These are phyloP conservation scores for Trichoderma sp. DNA, from an alignment of 2,329 filamentous ascomycete genomes.

Conservation along the genomic window DNA sequence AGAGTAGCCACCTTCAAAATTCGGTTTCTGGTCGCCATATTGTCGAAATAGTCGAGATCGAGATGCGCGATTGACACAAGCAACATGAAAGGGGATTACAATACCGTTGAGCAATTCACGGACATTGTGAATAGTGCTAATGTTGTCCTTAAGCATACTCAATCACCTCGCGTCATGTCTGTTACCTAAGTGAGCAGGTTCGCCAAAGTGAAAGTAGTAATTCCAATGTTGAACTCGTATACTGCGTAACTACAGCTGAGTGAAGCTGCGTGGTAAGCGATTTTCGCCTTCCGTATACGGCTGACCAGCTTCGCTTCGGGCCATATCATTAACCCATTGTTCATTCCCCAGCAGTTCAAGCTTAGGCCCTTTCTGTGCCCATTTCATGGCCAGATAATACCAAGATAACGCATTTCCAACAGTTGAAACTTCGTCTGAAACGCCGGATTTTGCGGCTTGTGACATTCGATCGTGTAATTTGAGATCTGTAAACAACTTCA, in stretches of 20 bases:
- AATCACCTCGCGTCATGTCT: too few species aligned
- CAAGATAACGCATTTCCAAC: conserved; percentile 75
- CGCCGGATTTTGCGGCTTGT: conserved; percentile 59
- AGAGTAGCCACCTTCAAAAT: too few species aligned
- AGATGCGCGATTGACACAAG: too few species aligned
- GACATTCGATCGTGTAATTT: conserved; percentile 66
- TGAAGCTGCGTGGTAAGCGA: conserved; percentile 40
- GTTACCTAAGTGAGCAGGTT: too few species aligned
- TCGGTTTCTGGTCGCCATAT: too few species aligned
- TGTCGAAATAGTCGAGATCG: too few species aligned
- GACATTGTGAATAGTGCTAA: too few species aligned
- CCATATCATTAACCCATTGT: conserved; percentile 29
- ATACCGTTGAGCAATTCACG: too few species aligned
- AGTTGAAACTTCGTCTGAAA: conserved; percentile 79
- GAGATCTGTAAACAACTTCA: conserved; percentile 63
- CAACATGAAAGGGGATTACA: too few species aligned
- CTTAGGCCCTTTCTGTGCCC: conserved; percentile 30
- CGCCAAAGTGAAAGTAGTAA: background rate
- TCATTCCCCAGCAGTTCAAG: conserved; percentile 10
- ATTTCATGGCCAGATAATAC: conserved; percentile 72
- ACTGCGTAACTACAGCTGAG: background rate
- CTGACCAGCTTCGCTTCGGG: conserved; percentile 51
- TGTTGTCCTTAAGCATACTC: too few species aligned
- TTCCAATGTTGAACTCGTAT: background rate
- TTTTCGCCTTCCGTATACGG: conserved; percentile 60